Base-by-base conservation (phyloP, 176 grass and related monocot species). In the Cocos nucifera region DNA sequence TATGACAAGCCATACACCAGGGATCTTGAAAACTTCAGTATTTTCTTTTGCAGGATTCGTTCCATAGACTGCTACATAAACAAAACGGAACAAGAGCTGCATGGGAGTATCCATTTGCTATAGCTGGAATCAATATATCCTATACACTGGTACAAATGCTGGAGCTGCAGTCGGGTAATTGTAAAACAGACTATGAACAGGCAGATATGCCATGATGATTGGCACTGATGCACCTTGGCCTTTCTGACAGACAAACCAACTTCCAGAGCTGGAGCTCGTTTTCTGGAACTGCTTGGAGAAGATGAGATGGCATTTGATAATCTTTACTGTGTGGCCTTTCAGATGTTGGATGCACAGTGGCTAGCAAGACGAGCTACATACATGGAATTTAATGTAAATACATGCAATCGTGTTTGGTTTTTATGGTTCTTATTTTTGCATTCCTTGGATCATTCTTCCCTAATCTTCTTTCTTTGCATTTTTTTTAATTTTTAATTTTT, bases 91-190 rank as follows among this genome's bases (percentile, higher is more conserved):
- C 61, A 18, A 97, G 92, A 79, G 67, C 84, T n/a, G 78, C 75
- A 56, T 97, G 92, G 92, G 92, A 97, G 58, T 97, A 97, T 54
- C 92, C 87, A 78, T 97, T 97, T 76, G 92, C 92, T 27, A 84
- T 97, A 57, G 92, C 92, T 52, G 92, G 87, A 25, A 67, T 97
- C 57, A 97, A 97, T 58, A 76, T 97, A 68, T 97, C 92, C 12
- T 97, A 88, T 75, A 97, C 85, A 87, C 53, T 97, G 56, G 66
- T 91, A 68, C 87, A 97, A 64, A 91, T 97, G 83, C 51, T 97
- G 55, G 84, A 97, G 69, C 73, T 97, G 3, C 78, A 91, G 57
- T 97, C 84, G 63, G 61, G 87, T 87, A 87, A 61, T 55, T 59
- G 35, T 44, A 44, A 14, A 44, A 12, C 35, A 44, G 6, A 14